Evolutionary conservation across 345 rosid genomes (phyloP).

Genomic region (Gossypium herbaceum): DNA sequence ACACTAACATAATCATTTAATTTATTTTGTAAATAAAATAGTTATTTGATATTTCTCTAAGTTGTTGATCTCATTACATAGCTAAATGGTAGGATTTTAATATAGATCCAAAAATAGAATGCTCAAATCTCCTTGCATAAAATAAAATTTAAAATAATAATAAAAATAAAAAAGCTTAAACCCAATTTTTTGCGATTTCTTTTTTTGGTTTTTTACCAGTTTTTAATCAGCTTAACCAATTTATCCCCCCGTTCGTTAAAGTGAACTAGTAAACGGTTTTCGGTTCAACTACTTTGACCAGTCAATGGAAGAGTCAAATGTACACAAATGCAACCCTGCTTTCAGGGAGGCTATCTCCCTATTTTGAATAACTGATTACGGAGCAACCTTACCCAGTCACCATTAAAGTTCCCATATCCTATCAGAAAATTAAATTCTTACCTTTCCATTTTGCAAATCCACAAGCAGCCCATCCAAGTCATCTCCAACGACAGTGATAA

Average conservation of each 20-base stretch:
- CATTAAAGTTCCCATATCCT: neutral
- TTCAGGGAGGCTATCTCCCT: neutral
- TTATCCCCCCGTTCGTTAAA: neutral
- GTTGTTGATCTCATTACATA: neutral
- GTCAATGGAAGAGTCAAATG: neutral
- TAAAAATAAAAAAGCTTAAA: neutral
- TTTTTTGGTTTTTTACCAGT: neutral
- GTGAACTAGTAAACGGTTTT: too few relatives aligned
- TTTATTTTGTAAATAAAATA: too few relatives aligned
- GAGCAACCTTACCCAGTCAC: neutral
- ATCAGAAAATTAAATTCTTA: slow-evolving; percentile 12
- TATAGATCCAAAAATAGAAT: neutral
- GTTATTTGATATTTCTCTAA: too few relatives aligned
- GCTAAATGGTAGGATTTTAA: neutral
- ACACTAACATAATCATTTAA: too few relatives aligned
- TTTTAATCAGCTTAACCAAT: neutral
- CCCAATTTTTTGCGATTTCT: neutral
- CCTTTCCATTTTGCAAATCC: slow-evolving; percentile 56
- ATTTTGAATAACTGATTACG: neutral
- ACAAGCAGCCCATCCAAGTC: slow-evolving; percentile 50
- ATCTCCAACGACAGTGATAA: slow-evolving; percentile 50
- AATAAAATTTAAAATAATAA: neutral
- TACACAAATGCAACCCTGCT: neutral
- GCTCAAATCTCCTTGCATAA: neutral
- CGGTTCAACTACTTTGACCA: neutral